Percentiles rank a stretch among this genome's conserved stretches.
Conservation (phyloP, 371 early-diverging fungal species). For the Entomophthora muscae region DNA sequence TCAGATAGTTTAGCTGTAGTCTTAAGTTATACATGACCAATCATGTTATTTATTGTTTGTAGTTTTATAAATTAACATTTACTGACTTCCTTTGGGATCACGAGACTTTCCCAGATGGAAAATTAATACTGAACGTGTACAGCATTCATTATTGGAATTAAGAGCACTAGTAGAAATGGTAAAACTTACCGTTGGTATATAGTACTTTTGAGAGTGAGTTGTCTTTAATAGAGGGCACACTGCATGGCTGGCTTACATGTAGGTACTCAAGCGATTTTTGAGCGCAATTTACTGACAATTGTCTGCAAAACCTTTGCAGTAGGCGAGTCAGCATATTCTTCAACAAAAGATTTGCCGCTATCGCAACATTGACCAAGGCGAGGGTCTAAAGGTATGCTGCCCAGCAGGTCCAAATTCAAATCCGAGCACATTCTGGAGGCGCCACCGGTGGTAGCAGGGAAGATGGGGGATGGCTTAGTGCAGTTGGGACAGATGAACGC, state of each 20-base stretch:
- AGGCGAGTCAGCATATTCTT: constrained; percentile 71
- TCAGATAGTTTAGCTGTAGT: too few species aligned
- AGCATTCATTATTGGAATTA: too few species aligned
- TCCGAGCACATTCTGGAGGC: constrained; percentile 64
- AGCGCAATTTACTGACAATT: constrained; percentile 19
- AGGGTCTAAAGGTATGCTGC: constrained; percentile 83
- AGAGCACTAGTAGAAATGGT: too few species aligned
- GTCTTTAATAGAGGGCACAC: neutral
- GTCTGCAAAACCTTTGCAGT: constrained; percentile 55
- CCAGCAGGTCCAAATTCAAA: constrained; percentile 54
- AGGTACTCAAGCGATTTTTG: neutral
- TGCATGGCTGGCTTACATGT: neutral
- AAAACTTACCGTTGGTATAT: too few species aligned
- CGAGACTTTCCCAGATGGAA: too few species aligned
- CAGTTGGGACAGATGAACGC: constrained; percentile 94
- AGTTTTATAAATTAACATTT: too few species aligned
- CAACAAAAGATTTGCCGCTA: constrained; percentile 69
- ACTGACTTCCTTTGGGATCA: too few species aligned
- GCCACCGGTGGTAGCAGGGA: constrained; percentile 85
- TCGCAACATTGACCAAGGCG: constrained; percentile 75
- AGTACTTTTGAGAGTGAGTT: too few species aligned
- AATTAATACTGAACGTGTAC: too few species aligned
- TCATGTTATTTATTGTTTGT: too few species aligned
- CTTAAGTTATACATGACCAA: too few species aligned
- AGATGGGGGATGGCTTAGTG: constrained; percentile 62